phyloP scores from a whole-genome alignment of 192 early-diverging fungal species.

The Anaeromyces robustus region DNA sequence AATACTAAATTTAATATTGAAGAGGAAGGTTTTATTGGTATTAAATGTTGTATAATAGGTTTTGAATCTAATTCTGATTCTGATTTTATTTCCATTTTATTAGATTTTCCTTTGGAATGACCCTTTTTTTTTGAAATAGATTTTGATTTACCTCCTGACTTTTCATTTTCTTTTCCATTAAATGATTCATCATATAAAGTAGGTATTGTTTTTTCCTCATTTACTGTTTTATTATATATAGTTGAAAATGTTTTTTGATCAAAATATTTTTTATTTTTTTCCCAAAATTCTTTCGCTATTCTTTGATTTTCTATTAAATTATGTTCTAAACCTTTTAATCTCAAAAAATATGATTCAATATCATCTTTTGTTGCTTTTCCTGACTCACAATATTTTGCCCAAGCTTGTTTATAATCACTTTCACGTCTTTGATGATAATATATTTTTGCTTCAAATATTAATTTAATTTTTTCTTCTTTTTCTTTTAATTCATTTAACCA shows the following conservation, averaged over 20 bases:
- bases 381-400: neutral
- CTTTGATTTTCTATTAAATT: neutral
- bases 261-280: neutral
- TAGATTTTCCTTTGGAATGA: too few species aligned
- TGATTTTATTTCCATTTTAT: too few species aligned
- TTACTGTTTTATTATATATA: neutral
- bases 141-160: too few species aligned
- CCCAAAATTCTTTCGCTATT: neutral
- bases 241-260: neutral
- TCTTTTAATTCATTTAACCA: neutral
- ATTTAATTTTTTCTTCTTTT: neutral
- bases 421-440: neutral
- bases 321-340: neutral
- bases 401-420: neutral
- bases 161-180: neutral
- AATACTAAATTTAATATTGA: too few species aligned
- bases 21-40: too few species aligned
- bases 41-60: too few species aligned
- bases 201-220: neutral
- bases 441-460: neutral
- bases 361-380: neutral
- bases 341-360: neutral
- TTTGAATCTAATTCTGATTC: too few species aligned
- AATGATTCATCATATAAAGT: neutral
- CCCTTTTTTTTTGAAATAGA: too few species aligned